These are phyloP conservation scores for Cyberlindnera japonica DNA, from an alignment of 805 yeast genomes.

Conservation along the genomic window DNA sequence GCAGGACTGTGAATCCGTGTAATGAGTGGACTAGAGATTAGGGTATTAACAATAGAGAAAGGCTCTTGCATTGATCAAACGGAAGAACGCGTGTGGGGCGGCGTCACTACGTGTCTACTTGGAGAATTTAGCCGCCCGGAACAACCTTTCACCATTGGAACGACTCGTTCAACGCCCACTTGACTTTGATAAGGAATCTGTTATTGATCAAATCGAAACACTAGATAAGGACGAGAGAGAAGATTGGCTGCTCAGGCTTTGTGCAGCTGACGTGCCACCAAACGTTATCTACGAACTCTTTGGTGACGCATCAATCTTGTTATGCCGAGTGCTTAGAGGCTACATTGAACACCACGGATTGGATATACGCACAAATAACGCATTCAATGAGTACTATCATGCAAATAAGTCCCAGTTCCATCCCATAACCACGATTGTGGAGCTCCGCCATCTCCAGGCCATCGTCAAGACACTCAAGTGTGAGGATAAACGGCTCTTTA, in stretches of 20 bases:
- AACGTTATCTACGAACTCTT: background rate
- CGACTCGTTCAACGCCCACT: background rate
- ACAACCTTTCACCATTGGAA: background rate
- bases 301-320: slow-evolving; percentile 3
- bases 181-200: background rate
- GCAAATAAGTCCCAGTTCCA: slow-evolving; percentile 1
- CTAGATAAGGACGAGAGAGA: background rate
- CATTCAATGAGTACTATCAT: slow-evolving; percentile 9
- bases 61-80: slow-evolving; percentile 21
- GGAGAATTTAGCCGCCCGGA: background rate
- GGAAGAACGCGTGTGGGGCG: slow-evolving; percentile 14
- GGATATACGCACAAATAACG: slow-evolving; percentile 4
- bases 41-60: slow-evolving; percentile 1
- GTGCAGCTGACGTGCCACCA: background rate
- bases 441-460: slow-evolving; percentile 1
- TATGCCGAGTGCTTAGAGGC: slow-evolving; percentile 3
- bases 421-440: background rate
- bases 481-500: slow-evolving; percentile 5
- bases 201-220: background rate
- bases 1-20: background rate
- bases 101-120: slow-evolving; percentile 3
- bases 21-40: background rate
- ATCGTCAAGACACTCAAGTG: background rate
- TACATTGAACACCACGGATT: slow-evolving; percentile 5
- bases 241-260: slow-evolving; percentile 1